Base-by-base conservation (phyloP, 2,329 filamentous ascomycete genomes). In the Trichoderma breve region DNA sequence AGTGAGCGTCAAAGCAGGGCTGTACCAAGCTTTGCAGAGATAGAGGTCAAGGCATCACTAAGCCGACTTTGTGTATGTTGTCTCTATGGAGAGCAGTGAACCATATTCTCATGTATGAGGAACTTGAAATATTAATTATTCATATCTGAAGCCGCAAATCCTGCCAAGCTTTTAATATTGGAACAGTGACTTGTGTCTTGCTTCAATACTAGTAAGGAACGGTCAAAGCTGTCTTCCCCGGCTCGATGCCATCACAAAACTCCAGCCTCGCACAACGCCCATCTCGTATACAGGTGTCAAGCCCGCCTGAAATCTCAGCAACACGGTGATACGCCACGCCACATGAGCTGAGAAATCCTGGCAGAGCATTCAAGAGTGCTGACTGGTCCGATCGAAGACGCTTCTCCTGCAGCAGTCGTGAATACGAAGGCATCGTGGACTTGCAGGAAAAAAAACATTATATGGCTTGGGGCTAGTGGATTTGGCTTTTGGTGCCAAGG, bases 401-500 rank as follows among this genome's bases (percentile, higher is more conserved):
- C 12, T 36, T 64, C 30, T 62, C 68, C 65, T 58, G 26, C 62
- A 60, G 67, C 28, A 30, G 36, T 15, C 39, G 24, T 61, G 63
- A 43, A 71, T 61, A 71, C 62, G 70, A 71, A 61, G 63, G 14
- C 9, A 51, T 43, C 32, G 36, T 18, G 34, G 62, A 32, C 36
- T 24, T 24, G 12, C 34, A 32, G 26, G 8, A 28, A 60, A 51
- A 51, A 58, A 39, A 65, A 36, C 3, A 58, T 12, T 6, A 39
- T 12, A 55, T 9, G 62, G 63, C 55, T 67, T 66, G 36, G 43
- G 24, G 30, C 70, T 67, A 67, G 66, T 67, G 36, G 51, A 65
- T n/a, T 36, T 71, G 26, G 32, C n/a, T 34, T 60, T 26, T 39
- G 39, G 18, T 21, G 70, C 70, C 63, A 71, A 58, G 70, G 8